Conservation (phyloP, 2,329 filamentous ascomycete species). For the Claviceps sp. region DNA sequence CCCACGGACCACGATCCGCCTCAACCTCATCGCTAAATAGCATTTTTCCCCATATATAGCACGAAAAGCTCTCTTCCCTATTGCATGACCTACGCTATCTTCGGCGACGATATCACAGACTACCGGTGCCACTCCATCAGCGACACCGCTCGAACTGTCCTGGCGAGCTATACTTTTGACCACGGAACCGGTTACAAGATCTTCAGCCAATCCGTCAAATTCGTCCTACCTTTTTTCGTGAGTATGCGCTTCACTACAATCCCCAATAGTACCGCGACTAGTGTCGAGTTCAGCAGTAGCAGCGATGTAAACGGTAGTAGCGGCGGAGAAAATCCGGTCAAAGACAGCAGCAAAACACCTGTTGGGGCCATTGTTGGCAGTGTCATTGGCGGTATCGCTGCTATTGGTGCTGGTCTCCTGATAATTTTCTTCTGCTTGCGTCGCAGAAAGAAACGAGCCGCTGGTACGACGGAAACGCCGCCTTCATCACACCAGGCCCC, state of each 20-base stretch:
- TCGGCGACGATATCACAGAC: constrained; percentile 26
- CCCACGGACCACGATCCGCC: not conserved
- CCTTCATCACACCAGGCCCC: constrained; percentile 1
- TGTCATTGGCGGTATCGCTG: constrained; percentile 23
- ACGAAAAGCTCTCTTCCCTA: constrained; percentile 22
- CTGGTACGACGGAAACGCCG: constrained; percentile 1
- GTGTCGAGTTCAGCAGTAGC: not conserved
- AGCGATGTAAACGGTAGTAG: not conserved
- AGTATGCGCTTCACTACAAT: not conserved
- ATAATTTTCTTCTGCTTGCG: constrained; percentile 20
- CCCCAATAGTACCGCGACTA: not conserved
- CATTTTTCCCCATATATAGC: constrained; percentile 13
- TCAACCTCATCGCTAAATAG: not conserved
- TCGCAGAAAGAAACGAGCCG: constrained; percentile 13
- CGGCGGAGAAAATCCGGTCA: not conserved
- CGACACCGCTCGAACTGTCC: constrained; percentile 21
- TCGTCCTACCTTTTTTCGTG: not conserved
- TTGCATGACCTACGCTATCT: constrained; percentile 33
- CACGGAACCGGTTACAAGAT: constrained; percentile 17
- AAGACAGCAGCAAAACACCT: constrained; percentile 8
- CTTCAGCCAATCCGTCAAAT: not conserved
- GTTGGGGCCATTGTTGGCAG: constrained; percentile 25
- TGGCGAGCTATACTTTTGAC: constrained; percentile 23
- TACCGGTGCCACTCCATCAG: constrained; percentile 28
- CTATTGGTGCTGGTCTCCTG: constrained; percentile 18